phyloP scores from a whole-genome alignment of 352 stramenopile species.

The Elongisporangium undulatum region DNA sequence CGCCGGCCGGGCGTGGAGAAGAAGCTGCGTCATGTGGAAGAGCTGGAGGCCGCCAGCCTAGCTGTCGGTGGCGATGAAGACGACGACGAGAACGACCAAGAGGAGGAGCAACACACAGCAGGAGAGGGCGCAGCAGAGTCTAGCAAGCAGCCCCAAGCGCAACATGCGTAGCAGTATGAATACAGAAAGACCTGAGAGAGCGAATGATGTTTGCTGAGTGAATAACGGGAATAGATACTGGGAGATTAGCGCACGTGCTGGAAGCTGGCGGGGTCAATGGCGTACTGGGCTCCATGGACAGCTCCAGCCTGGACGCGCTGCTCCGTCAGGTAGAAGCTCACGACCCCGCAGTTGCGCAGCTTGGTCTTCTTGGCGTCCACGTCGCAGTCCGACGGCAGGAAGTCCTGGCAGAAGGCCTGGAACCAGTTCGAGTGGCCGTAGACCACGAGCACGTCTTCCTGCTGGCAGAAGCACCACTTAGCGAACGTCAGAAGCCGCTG shows the following conservation, averaged over 20 bases:
- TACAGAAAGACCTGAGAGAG: conserved; percentile 4
- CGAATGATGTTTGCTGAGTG: no score
- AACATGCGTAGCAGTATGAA: background rate
- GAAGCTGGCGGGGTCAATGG: conserved; percentile 43
- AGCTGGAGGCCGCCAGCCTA: conserved; percentile 11
- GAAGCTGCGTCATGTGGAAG: conserved; percentile 55
- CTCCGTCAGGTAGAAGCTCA: conserved; percentile 60
- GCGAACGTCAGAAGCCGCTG: conserved; percentile 60
- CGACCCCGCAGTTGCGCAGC: conserved; percentile 73
- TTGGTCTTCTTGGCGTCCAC: conserved; percentile 59
- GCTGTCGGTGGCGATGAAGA: conserved; percentile 7
- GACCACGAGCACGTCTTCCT: conserved; percentile 61
- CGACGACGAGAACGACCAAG: conserved; percentile 4
- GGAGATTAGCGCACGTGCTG: conserved; percentile 31
- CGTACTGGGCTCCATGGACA: conserved; percentile 14
- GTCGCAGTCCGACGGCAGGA: conserved; percentile 35
- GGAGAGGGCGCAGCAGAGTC: conserved; percentile 2
- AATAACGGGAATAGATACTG: no score
- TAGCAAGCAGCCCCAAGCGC: background rate
- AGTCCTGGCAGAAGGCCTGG: conserved; percentile 77
- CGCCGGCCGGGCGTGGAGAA: conserved; percentile 42
- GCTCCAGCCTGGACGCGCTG: conserved; percentile 8
- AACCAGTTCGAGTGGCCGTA: conserved; percentile 88
- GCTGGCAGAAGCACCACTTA: conserved; percentile 56
- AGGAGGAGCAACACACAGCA: conserved; percentile 4